A percentile compares a stretch with the other conserved stretches of the same genome.
These are phyloP conservation scores for Hevea brasiliensis DNA, from an alignment of 345 rosid species.

Conservation along the genomic window DNA sequence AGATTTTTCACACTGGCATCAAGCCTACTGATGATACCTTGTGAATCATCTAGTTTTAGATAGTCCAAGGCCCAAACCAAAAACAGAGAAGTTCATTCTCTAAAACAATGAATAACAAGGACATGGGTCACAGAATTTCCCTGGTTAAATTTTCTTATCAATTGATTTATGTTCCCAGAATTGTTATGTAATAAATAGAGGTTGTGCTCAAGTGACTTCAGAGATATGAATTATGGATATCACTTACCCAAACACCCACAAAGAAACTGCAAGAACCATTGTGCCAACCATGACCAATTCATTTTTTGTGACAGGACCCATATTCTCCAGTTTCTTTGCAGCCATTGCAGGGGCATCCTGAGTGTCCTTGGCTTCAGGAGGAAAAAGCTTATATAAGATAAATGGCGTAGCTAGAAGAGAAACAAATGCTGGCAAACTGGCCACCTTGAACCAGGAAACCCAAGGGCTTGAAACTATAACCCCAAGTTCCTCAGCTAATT, in stretches of 20 bases:
- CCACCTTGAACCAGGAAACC: constrained; percentile 96
- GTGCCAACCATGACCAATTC: constrained; percentile 91
- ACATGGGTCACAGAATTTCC: not conserved
- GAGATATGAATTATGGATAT: not conserved
- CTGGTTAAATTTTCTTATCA: not conserved
- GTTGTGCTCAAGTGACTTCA: not conserved
- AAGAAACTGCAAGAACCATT: constrained; percentile 91
- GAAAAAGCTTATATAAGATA: constrained; percentile 78
- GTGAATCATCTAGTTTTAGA: not conserved
- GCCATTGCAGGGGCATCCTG: constrained; percentile 97
- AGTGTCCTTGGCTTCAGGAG: constrained; percentile 94
- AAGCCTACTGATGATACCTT: not conserved
- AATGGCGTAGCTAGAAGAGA: constrained; percentile 76
- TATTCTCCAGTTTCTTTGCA: constrained; percentile 60
- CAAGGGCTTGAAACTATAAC: constrained; percentile 76
- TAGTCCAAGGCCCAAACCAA: not conserved
- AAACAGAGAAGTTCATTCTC: not conserved
- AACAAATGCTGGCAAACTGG: constrained; percentile 77
- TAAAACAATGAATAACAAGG: not conserved
- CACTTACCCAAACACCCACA: constrained; percentile 89
- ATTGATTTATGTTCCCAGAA: not conserved
- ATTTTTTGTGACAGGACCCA: constrained; percentile 84
- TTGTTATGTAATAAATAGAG: not conserved
- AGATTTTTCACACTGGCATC: not conserved
- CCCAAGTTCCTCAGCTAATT: constrained; percentile 94